Conservation (phyloP, 495 filamentous ascomycete genomes). For the Neurospora discreta region DNA sequence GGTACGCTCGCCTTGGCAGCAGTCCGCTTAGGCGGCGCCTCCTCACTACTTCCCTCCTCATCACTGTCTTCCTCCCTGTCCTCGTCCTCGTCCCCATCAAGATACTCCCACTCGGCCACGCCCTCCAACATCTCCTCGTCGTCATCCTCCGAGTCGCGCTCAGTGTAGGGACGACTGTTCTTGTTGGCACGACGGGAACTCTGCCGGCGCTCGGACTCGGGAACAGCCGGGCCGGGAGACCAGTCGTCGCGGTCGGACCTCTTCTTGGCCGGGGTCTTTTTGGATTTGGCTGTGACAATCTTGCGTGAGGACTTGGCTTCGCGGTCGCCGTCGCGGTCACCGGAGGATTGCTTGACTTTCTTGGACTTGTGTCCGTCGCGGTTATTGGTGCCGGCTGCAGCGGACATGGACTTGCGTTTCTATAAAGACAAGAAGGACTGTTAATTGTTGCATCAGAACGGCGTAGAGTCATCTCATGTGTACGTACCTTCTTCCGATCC, state of each 20-base stretch:
- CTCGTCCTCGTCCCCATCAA: slow-evolving; percentile 12
- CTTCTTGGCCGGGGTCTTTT: slow-evolving; percentile 24
- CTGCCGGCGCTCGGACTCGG: slow-evolving; percentile 33
- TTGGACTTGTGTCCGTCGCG: slow-evolving; percentile 11
- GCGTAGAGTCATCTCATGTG: neutral
- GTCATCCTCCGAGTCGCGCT: slow-evolving; percentile 41
- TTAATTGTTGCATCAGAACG: neutral
- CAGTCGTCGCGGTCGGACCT: slow-evolving; percentile 19
- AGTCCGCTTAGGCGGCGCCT: neutral
- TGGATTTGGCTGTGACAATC: slow-evolving; percentile 18
- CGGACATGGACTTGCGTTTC: slow-evolving; percentile 35
- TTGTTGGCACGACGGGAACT: slow-evolving; percentile 37
- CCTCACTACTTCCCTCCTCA: neutral
- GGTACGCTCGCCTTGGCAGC: neutral
- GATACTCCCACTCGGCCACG: slow-evolving; percentile 45
- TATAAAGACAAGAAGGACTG: slow-evolving; percentile 6
- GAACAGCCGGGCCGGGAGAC: slow-evolving; percentile 13
- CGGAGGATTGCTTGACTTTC: slow-evolving; percentile 13
- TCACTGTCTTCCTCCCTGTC: neutral
- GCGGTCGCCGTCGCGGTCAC: neutral
- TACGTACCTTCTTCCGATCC: slow-evolving; percentile 43
- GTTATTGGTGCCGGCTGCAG: slow-evolving; percentile 19
- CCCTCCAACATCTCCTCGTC: slow-evolving; percentile 48
- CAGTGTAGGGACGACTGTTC: slow-evolving; percentile 26
- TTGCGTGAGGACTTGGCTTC: slow-evolving; percentile 3